Percentiles rank a stretch among this genome's conserved stretches.
Conservation (phyloP, 805 yeast genomes). For the Pichia thaimueangensis region DNA sequence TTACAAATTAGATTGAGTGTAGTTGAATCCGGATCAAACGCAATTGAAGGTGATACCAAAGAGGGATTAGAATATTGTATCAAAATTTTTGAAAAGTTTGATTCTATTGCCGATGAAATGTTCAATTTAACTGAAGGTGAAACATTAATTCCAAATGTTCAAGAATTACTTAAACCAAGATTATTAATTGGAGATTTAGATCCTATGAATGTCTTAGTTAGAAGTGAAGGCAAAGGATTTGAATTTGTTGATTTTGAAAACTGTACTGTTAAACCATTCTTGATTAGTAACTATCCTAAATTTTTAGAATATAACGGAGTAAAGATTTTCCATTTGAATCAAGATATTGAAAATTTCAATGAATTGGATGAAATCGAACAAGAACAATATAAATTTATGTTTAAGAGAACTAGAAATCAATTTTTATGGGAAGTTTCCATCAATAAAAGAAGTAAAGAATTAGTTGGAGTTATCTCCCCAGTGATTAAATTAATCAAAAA, state of each 20-base stretch:
- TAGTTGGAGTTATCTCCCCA: conserved; percentile 81
- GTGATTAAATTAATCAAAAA: conserved; percentile 62
- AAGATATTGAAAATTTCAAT: conserved; percentile 68
- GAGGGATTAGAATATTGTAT: conserved; percentile 43
- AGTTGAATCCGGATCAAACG: conserved; percentile 44
- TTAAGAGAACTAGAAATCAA: conserved; percentile 85
- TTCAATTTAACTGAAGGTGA: conserved; percentile 47
- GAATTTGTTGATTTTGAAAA: conserved; percentile 81
- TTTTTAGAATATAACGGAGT: conserved; percentile 87
- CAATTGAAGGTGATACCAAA: conserved; percentile 38
- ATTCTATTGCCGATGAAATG: conserved; percentile 49
- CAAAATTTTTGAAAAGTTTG: conserved; percentile 56
- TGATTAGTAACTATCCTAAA: conserved; percentile 71
- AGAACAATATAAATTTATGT: conserved; percentile 80
- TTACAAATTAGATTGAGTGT: conserved; percentile 48
- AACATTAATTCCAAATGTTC: conserved; percentile 47
- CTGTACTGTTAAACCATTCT: conserved; percentile 71
- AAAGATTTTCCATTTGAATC: conserved; percentile 67
- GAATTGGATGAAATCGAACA: conserved; percentile 64
- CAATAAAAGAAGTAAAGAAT: conserved; percentile 54
- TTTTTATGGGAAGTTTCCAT: conserved; percentile 78
- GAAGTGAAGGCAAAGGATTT: conserved; percentile 32
- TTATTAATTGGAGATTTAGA: conserved; percentile 78
- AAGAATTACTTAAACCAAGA: conserved; percentile 63
- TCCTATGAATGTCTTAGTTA: conserved; percentile 74